These are phyloP conservation scores for Herpetomonas tarakana DNA, from an alignment of 208 protist genomes.

Conservation along the genomic window DNA sequence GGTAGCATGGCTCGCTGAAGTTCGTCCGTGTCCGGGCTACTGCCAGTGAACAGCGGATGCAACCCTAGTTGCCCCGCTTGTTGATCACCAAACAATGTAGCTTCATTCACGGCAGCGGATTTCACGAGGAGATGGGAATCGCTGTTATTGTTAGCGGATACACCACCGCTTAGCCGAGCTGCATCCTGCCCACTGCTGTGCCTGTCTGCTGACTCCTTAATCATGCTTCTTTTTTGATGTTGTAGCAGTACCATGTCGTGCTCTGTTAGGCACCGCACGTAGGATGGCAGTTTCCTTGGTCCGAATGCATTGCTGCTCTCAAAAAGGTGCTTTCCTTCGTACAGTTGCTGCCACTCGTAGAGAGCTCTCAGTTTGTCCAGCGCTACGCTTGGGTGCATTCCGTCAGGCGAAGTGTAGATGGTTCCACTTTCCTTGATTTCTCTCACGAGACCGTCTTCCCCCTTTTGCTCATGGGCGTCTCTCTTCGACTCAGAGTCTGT, in stretches of 20 bases:
- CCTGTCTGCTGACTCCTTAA: neutral
- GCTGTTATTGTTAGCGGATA: too few relatives aligned
- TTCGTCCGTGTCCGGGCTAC: neutral
- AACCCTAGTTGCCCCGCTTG: neutral
- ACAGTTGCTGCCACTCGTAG: neutral
- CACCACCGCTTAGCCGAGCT: neutral
- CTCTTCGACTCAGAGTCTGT: too few relatives aligned
- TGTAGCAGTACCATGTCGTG: neutral
- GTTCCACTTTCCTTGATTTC: neutral
- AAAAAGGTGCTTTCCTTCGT: neutral
- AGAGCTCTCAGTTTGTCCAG: conserved; percentile 28
- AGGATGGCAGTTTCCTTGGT: neutral
- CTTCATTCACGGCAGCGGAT: neutral
- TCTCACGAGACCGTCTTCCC: conserved; percentile 4
- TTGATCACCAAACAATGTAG: neutral
- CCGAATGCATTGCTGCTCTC: neutral
- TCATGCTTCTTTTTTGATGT: neutral
- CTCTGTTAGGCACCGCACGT: neutral
- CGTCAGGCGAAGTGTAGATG: neutral
- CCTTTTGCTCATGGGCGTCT: neutral
- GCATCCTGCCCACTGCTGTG: neutral
- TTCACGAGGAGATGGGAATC: too few relatives aligned
- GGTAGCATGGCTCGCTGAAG: neutral
- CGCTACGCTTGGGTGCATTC: conserved; percentile 22
- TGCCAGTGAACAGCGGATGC: neutral